Percentiles rank a stretch among this genome's conserved stretches.
These are phyloP conservation scores for Euptelea pleiosperma DNA, from an alignment of 164 flowering plant species.

Conservation along the genomic window DNA sequence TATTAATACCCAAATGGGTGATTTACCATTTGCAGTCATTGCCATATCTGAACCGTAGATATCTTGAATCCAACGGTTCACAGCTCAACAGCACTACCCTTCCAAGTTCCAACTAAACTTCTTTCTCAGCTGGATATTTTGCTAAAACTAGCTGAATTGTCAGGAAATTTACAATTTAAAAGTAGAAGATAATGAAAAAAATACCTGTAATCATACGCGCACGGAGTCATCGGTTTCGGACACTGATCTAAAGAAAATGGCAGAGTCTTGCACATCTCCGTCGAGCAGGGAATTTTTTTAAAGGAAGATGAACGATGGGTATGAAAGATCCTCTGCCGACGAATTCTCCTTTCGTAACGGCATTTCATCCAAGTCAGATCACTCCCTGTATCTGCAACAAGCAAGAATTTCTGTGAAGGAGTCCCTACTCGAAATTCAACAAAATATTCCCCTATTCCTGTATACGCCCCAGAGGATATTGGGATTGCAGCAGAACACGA, in stretches of 20 bases:
- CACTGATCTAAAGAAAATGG: slow-evolving; percentile 41
- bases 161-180: neutral
- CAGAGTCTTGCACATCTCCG: slow-evolving; percentile 38
- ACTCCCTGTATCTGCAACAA: slow-evolving; percentile 77
- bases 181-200: neutral
- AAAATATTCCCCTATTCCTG: slow-evolving; percentile 48
- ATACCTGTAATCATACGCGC: slow-evolving; percentile 60
- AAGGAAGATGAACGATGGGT: slow-evolving; percentile 43
- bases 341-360: slow-evolving; percentile 15
- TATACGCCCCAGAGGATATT: slow-evolving; percentile 46
- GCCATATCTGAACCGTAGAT: no score
- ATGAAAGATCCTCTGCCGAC: slow-evolving; percentile 20
- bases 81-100: no score
- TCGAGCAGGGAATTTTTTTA: slow-evolving; percentile 41
- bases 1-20: no score
- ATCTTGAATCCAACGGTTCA: no score
- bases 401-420: slow-evolving; percentile 45
- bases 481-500: slow-evolving; percentile 16
- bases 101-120: no score
- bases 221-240: slow-evolving; percentile 41
- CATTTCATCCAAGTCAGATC: slow-evolving; percentile 84
- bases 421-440: slow-evolving; percentile 57
- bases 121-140: no score
- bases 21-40: no score
- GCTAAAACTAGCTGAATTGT: no score